Percentiles rank a stretch among this genome's conserved stretches.
phyloP scores from a whole-genome alignment of 345 rosid species.

The Salix exigua region DNA sequence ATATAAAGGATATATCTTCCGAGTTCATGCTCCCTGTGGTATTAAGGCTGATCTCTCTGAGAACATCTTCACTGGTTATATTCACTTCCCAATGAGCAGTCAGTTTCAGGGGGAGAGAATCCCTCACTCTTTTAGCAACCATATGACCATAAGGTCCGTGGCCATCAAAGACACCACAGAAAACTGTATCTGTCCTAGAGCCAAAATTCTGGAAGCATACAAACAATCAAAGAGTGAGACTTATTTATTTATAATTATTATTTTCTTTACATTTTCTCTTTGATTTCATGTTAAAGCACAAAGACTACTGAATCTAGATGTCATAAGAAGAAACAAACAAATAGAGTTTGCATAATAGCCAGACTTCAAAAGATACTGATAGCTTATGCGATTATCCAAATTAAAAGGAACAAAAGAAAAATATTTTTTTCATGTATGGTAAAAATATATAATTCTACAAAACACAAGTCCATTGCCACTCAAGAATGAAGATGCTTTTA shows the following conservation, averaged over 20 bases:
- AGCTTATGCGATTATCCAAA: background rate
- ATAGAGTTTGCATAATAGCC: background rate
- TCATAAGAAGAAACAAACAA: background rate
- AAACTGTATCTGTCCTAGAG: constrained; percentile 72
- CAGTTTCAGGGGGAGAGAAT: constrained; percentile 79
- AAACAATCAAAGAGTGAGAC: background rate
- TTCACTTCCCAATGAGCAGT: constrained; percentile 76
- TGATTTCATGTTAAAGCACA: background rate
- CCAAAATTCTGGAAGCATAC: constrained; percentile 61
- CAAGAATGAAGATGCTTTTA: background rate
- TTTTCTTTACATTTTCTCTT: background rate
- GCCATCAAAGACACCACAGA: constrained; percentile 98
- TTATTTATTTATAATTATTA: too few species aligned
- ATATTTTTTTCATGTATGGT: background rate
- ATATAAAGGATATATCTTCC: constrained; percentile 52
- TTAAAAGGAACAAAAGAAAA: background rate
- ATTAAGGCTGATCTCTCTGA: constrained; percentile 44
- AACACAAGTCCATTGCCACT: background rate
- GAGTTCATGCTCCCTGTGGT: constrained; percentile 48
- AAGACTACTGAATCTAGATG: background rate
- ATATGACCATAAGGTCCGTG: constrained; percentile 96
- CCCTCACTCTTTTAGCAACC: constrained; percentile 97
- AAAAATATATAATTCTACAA: background rate
- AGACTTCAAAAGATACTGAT: background rate
- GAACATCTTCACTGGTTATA: constrained; percentile 48